Evolutionary conservation across 495 filamentous ascomycete genomes (phyloP), one percentile per base, ranked within the genome.

Genomic region (Annulohypoxylon nitens): DNA sequence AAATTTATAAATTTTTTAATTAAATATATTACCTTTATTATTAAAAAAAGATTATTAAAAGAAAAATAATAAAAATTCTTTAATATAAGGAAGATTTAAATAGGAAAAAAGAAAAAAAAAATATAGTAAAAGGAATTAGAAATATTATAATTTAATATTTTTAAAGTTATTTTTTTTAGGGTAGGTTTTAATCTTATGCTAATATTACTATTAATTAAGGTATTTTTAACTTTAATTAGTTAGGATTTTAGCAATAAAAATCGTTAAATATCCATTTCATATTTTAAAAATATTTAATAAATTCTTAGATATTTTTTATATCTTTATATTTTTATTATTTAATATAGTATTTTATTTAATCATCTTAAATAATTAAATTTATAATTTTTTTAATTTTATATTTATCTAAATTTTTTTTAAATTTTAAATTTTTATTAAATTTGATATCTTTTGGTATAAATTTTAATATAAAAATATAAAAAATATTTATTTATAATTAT

Each of bases 401-500:
- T 50, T 70, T 23, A 14, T 51, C 11, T 4, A 14, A 14, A 11
- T 51, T 14, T 53, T 68, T 48, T 18, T 70, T 39, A 2, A 50
- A 16, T 58, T 74, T 39, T 26, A 70, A 25, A 1, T 69, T 12
- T 26, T 39, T 70, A 41, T 70, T 50, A 20, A 64, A 20, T 61
- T 59, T 1, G 26, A 37, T 25, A 10, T 58, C 12, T 43, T 25
- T 3, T 60, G 18, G 25, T 70, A 36, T 47, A 53, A 18, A 16
- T 64, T 70, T 37, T 3, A 70, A 20, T n/a, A 70, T 11, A 3
- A 43, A 70, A 33, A 70, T 70, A 65, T 74, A 39, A 12, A 65
- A 65, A 16, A 70, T 33, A 25, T 18, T 51, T 6, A 16, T 30
- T 11, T 63, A 16, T 9, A 74, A 59, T 34, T 43, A 18, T 58